Evolutionary conservation across 306 rosid species (phyloP).

Genomic region (Vicia villosa): DNA sequence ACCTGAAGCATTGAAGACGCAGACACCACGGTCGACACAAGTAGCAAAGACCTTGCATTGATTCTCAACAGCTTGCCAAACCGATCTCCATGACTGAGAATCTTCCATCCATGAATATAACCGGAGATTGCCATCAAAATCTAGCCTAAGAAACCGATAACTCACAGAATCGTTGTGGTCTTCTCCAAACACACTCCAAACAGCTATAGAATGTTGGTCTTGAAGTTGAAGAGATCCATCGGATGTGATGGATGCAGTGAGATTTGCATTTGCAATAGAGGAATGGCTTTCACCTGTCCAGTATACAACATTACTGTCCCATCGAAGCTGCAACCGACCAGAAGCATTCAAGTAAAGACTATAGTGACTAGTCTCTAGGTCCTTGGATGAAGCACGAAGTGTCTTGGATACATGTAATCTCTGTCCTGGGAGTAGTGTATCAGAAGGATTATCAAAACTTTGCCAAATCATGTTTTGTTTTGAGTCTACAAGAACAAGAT

Average conservation of each 20-base stretch:
- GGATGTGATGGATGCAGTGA: slow-evolving; percentile 56
- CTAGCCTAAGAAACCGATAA: slow-evolving; percentile 72
- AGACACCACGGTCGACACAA: slow-evolving; percentile 66
- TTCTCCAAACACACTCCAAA: slow-evolving; percentile 81
- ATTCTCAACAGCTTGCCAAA: slow-evolving; percentile 88
- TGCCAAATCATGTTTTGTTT: slow-evolving; percentile 60
- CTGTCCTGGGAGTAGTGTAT: slow-evolving; percentile 85
- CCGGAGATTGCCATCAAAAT: slow-evolving; percentile 78
- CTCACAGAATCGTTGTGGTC: slow-evolving; percentile 65
- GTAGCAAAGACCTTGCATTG: slow-evolving; percentile 85
- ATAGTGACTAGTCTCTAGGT: slow-evolving; percentile 60
- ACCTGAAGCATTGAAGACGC: slow-evolving; percentile 54
- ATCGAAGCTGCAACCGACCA: slow-evolving; percentile 65
- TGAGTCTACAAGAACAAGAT: slow-evolving; percentile 63
- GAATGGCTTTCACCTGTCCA: slow-evolving; percentile 63
- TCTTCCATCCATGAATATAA: slow-evolving; percentile 71
- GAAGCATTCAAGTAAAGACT: slow-evolving; percentile 65
- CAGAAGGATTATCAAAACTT: slow-evolving; percentile 71
- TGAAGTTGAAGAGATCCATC: slow-evolving; percentile 69
- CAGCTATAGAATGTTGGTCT: slow-evolving; percentile 42
- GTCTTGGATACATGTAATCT: slow-evolving; percentile 43
- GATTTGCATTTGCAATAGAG: slow-evolving; percentile 55
- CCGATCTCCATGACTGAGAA: slow-evolving; percentile 62
- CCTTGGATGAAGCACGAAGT: slow-evolving; percentile 65
- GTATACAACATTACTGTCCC: slow-evolving; percentile 65